Conservation (phyloP, 1,284 basidiomycete genomes). For the Grifola frondosa region DNA sequence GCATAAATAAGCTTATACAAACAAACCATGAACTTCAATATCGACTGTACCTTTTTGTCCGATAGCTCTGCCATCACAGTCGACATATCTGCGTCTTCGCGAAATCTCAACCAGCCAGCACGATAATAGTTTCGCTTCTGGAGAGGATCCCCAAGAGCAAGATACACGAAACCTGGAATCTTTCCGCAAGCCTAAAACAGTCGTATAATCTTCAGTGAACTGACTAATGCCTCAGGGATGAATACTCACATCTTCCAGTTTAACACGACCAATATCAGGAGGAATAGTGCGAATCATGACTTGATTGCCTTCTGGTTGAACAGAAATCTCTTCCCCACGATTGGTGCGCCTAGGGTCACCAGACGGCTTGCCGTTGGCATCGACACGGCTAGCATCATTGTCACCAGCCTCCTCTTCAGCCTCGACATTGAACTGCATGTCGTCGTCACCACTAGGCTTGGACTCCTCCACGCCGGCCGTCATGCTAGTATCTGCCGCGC, state of each 20-base stretch:
- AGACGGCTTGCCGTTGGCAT: constrained; percentile 56
- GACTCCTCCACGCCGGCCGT: constrained; percentile 42
- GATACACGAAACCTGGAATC: constrained; percentile 71
- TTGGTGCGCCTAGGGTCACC: constrained; percentile 47
- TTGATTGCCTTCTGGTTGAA: constrained; percentile 79
- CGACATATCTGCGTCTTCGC: constrained; percentile 79
- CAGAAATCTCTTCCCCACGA: constrained; percentile 73
- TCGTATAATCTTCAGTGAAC: constrained; percentile 2
- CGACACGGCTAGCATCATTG: constrained; percentile 51
- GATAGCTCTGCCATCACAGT: constrained; percentile 69
- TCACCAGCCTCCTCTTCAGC: constrained; percentile 68
- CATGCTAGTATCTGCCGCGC: constrained; percentile 31
- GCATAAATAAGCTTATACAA: constrained; percentile 6
- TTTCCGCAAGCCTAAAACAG: constrained; percentile 57
- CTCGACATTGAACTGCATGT: constrained; percentile 61
- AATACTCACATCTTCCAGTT: constrained; percentile 77
- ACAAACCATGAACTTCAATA: neutral
- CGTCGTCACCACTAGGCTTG: constrained; percentile 30
- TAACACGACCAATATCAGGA: constrained; percentile 83
- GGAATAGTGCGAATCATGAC: constrained; percentile 94
- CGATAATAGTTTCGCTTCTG: constrained; percentile 90
- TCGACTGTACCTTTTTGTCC: constrained; percentile 72
- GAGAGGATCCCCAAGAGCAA: constrained; percentile 87
- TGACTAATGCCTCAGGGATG: constrained; percentile 1
- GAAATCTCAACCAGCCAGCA: constrained; percentile 88